phyloP scores from a whole-genome alignment of 192 early-diverging fungal species.

The Coemansia sp. region DNA sequence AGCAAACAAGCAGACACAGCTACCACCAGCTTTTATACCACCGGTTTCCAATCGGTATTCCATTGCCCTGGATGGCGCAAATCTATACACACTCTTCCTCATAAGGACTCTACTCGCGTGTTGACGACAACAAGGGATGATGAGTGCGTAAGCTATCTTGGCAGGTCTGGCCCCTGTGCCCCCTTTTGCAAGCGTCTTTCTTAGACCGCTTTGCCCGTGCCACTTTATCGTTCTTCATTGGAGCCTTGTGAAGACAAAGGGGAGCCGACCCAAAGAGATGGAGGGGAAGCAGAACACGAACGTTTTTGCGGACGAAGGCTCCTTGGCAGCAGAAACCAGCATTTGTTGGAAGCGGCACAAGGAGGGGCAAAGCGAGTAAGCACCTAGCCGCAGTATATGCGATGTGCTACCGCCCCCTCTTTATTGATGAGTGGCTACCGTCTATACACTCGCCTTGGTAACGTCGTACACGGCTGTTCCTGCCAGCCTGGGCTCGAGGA shows the following conservation, averaged over 20 bases:
- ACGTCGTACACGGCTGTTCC: neutral
- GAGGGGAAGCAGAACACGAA: neutral
- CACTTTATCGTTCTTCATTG: neutral
- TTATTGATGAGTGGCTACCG: neutral
- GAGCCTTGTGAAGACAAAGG: neutral
- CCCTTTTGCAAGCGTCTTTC: neutral
- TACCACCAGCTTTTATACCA: neutral
- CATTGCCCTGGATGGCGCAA: neutral
- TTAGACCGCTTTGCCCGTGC: neutral
- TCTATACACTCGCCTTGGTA: neutral
- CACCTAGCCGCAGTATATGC: neutral
- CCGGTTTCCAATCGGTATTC: neutral
- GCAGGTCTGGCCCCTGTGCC: neutral
- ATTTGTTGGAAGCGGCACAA: too few species aligned
- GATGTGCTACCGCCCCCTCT: neutral
- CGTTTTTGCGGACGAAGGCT: too few species aligned
- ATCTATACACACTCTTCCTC: neutral
- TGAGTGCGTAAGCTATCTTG: neutral
- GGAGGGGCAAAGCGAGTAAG: neutral
- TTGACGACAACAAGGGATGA: neutral
- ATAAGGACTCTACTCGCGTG: neutral
- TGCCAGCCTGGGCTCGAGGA: neutral
- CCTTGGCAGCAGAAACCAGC: too few species aligned
- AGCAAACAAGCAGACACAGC: neutral
- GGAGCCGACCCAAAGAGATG: neutral